These are phyloP conservation scores for Blastocrithidia nonstop DNA, from an alignment of 208 protist genomes.

Conservation along the genomic window DNA sequence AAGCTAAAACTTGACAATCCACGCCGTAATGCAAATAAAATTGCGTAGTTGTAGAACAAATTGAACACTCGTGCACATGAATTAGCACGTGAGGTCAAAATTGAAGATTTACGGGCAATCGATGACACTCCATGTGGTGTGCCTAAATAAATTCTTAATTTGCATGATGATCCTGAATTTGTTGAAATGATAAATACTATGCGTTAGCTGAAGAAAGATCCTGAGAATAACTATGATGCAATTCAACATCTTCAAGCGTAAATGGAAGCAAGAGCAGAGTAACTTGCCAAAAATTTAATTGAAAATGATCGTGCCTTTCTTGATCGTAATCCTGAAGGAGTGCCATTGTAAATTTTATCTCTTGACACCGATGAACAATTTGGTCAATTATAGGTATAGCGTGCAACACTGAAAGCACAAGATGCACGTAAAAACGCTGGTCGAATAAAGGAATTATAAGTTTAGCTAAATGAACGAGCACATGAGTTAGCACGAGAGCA, in stretches of 20 bases:
- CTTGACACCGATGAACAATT: too few species aligned
- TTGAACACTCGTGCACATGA: conserved; percentile 60
- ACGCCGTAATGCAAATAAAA: too few species aligned
- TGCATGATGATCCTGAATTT: conserved; percentile 42
- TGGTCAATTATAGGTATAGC: too few species aligned
- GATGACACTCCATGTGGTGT: conserved; percentile 32
- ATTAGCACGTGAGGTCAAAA: conserved; percentile 40
- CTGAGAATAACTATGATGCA: conserved; percentile 22
- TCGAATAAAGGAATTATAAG: conserved; percentile 13
- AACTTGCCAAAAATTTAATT: too few species aligned
- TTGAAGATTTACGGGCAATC: conserved; percentile 29
- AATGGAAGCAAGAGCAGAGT: too few species aligned
- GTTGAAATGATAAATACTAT: conserved; percentile 7
- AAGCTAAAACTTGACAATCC: conserved; percentile 44
- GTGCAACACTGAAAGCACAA: conserved; percentile 33
- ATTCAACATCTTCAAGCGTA: too few species aligned
- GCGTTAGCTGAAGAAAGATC: conserved; percentile 38
- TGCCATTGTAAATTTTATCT: too few species aligned
- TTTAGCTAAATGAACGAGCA: conserved; percentile 41
- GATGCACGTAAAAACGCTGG: conserved; percentile 34
- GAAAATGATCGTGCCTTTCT: too few species aligned
- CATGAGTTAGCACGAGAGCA: too few species aligned
- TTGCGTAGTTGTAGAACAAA: conserved; percentile 48
- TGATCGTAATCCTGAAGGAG: too few species aligned
- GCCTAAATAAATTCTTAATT: conserved; percentile 31